Evolutionary conservation across 352 stramenopile genomes (phyloP).

Genomic region (Phytophthora constricta): DNA sequence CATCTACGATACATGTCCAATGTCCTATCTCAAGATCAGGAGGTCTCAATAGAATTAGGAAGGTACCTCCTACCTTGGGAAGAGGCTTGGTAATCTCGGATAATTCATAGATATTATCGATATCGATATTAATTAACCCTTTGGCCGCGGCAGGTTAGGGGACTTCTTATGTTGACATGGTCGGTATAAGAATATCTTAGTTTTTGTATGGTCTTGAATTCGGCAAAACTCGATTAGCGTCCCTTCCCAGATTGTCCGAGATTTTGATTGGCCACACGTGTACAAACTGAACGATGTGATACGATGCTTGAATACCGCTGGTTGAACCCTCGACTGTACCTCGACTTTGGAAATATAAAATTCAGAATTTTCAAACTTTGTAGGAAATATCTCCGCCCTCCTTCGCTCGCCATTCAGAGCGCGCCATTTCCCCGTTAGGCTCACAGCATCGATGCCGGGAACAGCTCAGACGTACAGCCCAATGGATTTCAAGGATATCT

Average conservation of each 20-base stretch:
- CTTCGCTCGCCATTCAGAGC: background rate
- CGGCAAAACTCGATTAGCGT: background rate
- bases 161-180: background rate
- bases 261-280: background rate
- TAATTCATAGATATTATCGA: no score
- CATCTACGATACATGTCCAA: no score
- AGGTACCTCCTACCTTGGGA: no score
- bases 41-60: no score
- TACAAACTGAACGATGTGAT: background rate
- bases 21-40: no score
- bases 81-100: no score
- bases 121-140: no score
- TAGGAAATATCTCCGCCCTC: background rate
- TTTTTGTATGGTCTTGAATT: background rate
- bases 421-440: background rate
- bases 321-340: background rate
- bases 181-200: background rate
- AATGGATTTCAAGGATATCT: background rate
- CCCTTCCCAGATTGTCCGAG: background rate
- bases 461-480: background rate
- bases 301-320: no score
- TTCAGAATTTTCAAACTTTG: background rate
- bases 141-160: background rate
- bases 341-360: background rate
- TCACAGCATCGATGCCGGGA: no score